These are phyloP conservation scores for Pseudognaphalium luteoalbum DNA, from an alignment of 129 eudicot genomes.

Conservation along the genomic window DNA sequence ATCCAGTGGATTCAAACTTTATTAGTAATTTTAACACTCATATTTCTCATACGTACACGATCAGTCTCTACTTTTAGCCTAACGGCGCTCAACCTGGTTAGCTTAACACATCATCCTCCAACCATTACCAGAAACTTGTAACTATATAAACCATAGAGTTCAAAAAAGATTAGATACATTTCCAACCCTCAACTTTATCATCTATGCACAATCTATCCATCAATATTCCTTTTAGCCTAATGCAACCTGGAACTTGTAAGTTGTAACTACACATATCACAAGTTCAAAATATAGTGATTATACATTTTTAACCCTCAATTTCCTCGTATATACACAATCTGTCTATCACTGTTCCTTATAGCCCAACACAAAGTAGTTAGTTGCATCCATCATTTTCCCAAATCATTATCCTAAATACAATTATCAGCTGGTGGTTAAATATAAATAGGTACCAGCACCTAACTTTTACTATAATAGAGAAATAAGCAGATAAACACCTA, in stretches of 20 bases:
- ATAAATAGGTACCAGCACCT: neutral
- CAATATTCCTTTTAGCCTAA: neutral
- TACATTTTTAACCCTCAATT: neutral
- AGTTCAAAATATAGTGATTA: too few relatives aligned
- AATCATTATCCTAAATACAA: neutral
- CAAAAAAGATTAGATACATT: neutral
- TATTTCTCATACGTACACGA: neutral
- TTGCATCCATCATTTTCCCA: neutral
- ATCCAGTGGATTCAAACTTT: neutral
- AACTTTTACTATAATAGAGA: neutral
- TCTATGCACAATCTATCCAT: neutral
- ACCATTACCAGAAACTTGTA: neutral
- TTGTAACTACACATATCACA: neutral
- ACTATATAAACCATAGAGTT: neutral
- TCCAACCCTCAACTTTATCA: neutral
- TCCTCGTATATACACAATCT: neutral
- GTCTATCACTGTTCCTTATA: neutral
- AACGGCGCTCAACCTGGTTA: too few relatives aligned
- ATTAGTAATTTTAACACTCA: neutral
- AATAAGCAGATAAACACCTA: neutral
- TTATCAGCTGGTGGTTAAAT: neutral
- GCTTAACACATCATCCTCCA: too few relatives aligned
- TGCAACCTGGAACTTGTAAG: neutral
- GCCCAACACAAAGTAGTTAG: neutral
- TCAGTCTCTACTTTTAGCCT: neutral